These are phyloP conservation scores for Psilocybe sp. DNA, from an alignment of 768 basidiomycete genomes.

Conservation along the genomic window DNA sequence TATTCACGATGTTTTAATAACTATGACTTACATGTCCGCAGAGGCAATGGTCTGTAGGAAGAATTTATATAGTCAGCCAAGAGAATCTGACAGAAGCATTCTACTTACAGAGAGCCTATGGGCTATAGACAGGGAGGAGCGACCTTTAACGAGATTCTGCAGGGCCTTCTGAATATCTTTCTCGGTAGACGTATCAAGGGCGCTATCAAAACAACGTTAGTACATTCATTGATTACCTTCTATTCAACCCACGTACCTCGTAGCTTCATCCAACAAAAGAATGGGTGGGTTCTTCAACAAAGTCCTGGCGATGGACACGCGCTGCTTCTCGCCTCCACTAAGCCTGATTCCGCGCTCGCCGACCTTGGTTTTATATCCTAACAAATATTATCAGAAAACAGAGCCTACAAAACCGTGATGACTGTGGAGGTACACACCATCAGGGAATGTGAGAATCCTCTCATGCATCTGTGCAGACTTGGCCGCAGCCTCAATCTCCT, in stretches of 20 bases:
- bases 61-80: constrained; percentile 15
- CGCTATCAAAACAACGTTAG: constrained; percentile 36
- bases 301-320: constrained; percentile 85
- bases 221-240: not conserved
- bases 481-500: constrained; percentile 79
- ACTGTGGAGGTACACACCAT: constrained; percentile 34
- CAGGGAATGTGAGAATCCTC: constrained; percentile 78
- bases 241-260: constrained; percentile 40
- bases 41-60: constrained; percentile 47
- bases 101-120: constrained; percentile 72
- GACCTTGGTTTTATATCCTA: constrained; percentile 78
- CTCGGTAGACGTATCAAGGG: constrained; percentile 88
- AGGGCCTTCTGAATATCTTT: constrained; percentile 87
- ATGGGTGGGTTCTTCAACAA: constrained; percentile 85
- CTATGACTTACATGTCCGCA: constrained; percentile 53
- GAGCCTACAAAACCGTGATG: not conserved
- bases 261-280: constrained; percentile 75
- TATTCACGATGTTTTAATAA: not conserved
- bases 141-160: constrained; percentile 72
- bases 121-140: constrained; percentile 76
- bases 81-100: constrained; percentile 3
- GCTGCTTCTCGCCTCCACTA: constrained; percentile 87
- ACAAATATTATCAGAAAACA: not conserved
- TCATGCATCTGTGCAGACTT: constrained; percentile 88
- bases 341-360: constrained; percentile 88